Base-by-base conservation (phyloP, 164 flowering plant species). In the Magnolia sinica region DNA sequence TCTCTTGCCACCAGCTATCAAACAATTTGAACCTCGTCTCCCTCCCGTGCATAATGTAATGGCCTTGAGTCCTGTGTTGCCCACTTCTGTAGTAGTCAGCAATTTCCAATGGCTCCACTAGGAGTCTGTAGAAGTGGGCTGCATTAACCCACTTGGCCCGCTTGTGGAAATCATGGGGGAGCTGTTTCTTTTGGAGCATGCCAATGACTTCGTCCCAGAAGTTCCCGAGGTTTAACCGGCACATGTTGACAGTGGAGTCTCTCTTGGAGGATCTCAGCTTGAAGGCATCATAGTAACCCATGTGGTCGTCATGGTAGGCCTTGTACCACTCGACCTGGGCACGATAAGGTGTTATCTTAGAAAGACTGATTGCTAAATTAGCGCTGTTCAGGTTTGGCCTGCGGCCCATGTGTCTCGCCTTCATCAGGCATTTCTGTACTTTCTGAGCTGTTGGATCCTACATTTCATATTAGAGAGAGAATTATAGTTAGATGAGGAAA, bases 301-400 rank as follows among this genome's bases (percentile, higher is more conserved):
- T 64, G 45, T 89, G 84, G 31, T 91, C 86, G n/a, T 93, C 94
- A 20, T 92, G 91, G 14, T 59, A 78, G n/a, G 83, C 76, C 72
- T 89, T 89, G 85, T 90, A 93, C 97, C 97, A 93, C 73, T 93
- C 91, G 24, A 93, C 87, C 73, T 93, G 84, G 10, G 91, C 93
- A 78, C 97, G 80, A 72, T 79, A 84, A 16, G 92, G 92, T 0
- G 77, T 80, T 20, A 84, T 59, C 72, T 85, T 83, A 2, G 92
- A 76, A n/a, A 91, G 82, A 11, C 70, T 70, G 14, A 87, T 83
- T 0, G 97, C 88, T 4, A 90, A 84, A 18, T 81, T 77, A 0
- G 93, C 94, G 37, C 85, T 64, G 64, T 87, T 90, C 49, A 87
- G 76, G 81, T 81, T 88, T 7, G 91, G 94, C 1, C 86, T 78